Base-by-base conservation (phyloP, 2,329 filamentous ascomycete species). In the Verticillium nubilum region DNA sequence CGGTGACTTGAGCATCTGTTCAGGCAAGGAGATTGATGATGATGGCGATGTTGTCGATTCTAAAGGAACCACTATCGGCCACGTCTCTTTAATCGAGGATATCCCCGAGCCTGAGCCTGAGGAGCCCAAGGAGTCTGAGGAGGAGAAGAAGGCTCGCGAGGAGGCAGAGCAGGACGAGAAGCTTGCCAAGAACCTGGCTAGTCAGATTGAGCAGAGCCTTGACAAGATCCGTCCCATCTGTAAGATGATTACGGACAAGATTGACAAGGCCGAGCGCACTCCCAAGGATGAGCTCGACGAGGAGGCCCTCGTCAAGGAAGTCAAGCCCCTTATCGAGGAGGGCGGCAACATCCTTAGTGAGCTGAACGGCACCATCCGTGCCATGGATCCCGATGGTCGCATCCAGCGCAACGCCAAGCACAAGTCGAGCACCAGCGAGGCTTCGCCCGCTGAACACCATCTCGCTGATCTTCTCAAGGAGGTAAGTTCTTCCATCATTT, bases 251-350 rank as follows among this genome's bases (percentile, higher is more conserved):
- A 90, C 86, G 4, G 88, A 92, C 85, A 83, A 88, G 76, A 90
- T 96, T 67, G 90, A 96, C 67, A 81, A 81, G 59, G 91, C 90
- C 28, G 91, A 97, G 73, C 85, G 86, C 64, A 91, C 89, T 28
- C 88, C 90, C 52, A 89, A 91, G 74, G 91, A 96, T 4, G 92
- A 97, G 67, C 87, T 94, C 26, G 92, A 97, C 69, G 93, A 97
- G 72, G 91, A 97, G 69, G 84, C 90, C 66, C 85, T 97, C 5
- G 92, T 97, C 69, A 86, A 90, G 72, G 84, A 92, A 60, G 91
- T 97, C 67, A 91, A 89, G 74, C 93, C 93, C 1, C 82, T 97
- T 15, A 91, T 97, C 69, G 92, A 97, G 73, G 90, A 97, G 73
- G 92, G 88, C 54, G 85, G 86, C 58, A 87, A 86, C 65, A 92